These are phyloP conservation scores for Tolypocladium paradoxum DNA, from an alignment of 2,329 filamentous ascomycete species.

Conservation along the genomic window DNA sequence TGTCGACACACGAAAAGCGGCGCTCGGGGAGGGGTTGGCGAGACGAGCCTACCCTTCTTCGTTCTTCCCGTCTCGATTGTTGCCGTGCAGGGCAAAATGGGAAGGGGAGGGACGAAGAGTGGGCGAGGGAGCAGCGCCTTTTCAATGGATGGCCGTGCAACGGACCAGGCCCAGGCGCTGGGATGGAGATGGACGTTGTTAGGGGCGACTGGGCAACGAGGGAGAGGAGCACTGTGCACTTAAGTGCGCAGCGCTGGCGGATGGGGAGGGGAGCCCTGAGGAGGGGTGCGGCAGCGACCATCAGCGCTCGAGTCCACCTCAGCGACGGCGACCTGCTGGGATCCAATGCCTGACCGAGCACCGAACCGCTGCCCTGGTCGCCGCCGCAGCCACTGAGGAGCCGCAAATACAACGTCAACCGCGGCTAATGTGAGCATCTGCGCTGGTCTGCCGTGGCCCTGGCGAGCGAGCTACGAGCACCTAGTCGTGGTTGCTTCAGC, in stretches of 20 bases:
- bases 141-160: conserved; percentile 28
- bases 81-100: conserved; percentile 4
- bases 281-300: too few relatives aligned
- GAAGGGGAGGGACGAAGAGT: conserved; percentile 4
- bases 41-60: conserved; percentile 1
- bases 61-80: conserved; percentile 5
- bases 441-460: background rate
- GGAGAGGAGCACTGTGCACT: conserved; percentile 1
- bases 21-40: background rate
- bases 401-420: background rate
- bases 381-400: background rate
- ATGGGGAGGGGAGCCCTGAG: background rate
- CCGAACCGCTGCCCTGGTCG: background rate
- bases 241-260: background rate
- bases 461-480: background rate
- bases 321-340: too few relatives aligned
- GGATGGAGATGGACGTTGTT: conserved; percentile 20
- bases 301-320: too few relatives aligned
- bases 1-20: background rate
- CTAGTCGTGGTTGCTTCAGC: conserved; percentile 4
- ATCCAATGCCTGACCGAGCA: background rate
- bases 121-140: conserved; percentile 27
- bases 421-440: background rate
- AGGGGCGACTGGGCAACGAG: conserved; percentile 13
- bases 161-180: conserved; percentile 12